Conservation (phyloP, 2,329 filamentous ascomycete genomes). For the Cercospora sesami region DNA sequence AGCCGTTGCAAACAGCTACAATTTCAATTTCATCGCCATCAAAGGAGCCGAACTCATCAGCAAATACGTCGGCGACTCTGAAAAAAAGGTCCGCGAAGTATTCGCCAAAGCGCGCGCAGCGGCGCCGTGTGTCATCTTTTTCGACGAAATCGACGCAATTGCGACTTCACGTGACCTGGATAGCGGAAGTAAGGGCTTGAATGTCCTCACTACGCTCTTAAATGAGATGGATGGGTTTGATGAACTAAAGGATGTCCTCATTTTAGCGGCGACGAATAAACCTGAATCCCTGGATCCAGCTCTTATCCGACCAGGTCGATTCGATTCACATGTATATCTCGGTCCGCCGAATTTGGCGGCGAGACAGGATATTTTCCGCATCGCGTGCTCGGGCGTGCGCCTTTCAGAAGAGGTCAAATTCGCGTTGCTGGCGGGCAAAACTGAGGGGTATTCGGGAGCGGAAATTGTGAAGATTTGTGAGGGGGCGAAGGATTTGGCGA, state of each 20-base stretch:
- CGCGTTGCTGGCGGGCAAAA: constrained; percentile 59
- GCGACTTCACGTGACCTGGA: constrained; percentile 56
- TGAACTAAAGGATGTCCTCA: constrained; percentile 74
- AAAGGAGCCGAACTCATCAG: constrained; percentile 91
- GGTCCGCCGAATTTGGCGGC: constrained; percentile 74
- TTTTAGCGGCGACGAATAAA: constrained; percentile 88
- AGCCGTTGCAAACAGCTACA: constrained; percentile 84
- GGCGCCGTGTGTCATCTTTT: constrained; percentile 90
- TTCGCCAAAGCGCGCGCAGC: constrained; percentile 85
- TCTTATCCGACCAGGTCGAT: constrained; percentile 78
- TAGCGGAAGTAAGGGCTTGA: constrained; percentile 58
- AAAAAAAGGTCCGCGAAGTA: constrained; percentile 78
- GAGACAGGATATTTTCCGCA: constrained; percentile 71
- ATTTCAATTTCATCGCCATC: constrained; percentile 90
- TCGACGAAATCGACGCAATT: constrained; percentile 93
- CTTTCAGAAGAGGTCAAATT: constrained; percentile 66
- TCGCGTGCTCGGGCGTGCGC: constrained; percentile 63
- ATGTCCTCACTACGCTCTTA: constrained; percentile 83
- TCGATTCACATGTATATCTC: constrained; percentile 83
- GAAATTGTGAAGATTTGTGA: constrained; percentile 67
- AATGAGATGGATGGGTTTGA: constrained; percentile 98
- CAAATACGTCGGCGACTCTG: constrained; percentile 96
- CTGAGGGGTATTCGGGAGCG: constrained; percentile 81
- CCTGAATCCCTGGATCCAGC: constrained; percentile 84
- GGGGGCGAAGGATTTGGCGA: constrained; percentile 37